Base-by-base conservation (phyloP, 331 rosid species). In the Acacia pycnantha region DNA sequence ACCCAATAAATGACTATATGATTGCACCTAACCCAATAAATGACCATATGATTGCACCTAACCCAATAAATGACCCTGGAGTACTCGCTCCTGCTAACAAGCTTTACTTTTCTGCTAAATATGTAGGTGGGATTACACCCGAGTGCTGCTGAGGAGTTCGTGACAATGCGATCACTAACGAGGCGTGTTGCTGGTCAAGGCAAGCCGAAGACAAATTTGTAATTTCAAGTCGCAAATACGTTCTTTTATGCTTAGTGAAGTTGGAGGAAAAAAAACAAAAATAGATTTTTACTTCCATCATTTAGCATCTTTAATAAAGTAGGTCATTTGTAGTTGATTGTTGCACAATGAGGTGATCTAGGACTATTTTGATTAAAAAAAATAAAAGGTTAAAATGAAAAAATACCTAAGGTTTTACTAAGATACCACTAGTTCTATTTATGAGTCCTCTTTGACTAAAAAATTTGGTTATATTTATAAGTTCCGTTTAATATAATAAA, bases 111-210 rank as follows among this genome's bases (percentile, higher is more conserved):
- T 24, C 66, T 22, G 74, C 31, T n/a, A 41, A 19, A 10, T 69
- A 69, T 40, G 15, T 87, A 95, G 99, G 99, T 93, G 40, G 99
- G 99, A 75, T 77, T 95, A 83, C 99, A 95, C 83, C 99, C 99
- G 73, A 86, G 95, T 70, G 72, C 99, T 3, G 97, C 99, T 0
- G 99, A 95, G 88, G 99, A 95, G 83, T 95, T 95, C 66, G 99
- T 95, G 73, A 95, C 99, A 69, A 95, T 95, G 99, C 86, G 99
- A 47, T 71, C 97, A 2, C 90, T 79, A 74, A 76, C 94, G 1
- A 92, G 98, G 91, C 85, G 90, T 43, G 81, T 95, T 73, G 59
- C 90, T 29, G 96, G 78, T 11, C 29, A 77, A 62, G 62, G 81
- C 74, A 92, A 93, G 73, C 95, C 88, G 37, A 93, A 90, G 84